Conservation (phyloP, 2,329 filamentous ascomycete genomes). For the Xylariales sp. region DNA sequence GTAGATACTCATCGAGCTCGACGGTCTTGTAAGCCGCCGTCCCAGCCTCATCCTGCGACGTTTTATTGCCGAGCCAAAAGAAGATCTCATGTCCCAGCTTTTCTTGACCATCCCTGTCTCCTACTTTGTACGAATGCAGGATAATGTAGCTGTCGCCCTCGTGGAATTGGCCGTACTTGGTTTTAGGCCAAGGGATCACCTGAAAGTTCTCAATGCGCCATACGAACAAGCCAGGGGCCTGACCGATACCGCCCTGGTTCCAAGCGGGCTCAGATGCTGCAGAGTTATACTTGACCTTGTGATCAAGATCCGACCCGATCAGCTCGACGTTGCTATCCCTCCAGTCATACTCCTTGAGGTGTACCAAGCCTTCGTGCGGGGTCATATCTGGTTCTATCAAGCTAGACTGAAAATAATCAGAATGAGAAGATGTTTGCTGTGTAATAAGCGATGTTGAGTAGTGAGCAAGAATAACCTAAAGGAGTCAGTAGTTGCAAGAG, state of each 20-base stretch:
- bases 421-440: no score
- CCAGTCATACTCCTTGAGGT: slow-evolving; percentile 61
- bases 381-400: slow-evolving; percentile 55
- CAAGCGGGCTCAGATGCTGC: slow-evolving; percentile 63
- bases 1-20: slow-evolving; percentile 63
- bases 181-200: slow-evolving; percentile 56
- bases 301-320: slow-evolving; percentile 60
- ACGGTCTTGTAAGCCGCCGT: slow-evolving; percentile 68
- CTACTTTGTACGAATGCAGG: slow-evolving; percentile 53
- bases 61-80: slow-evolving; percentile 65
- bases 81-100: slow-evolving; percentile 60
- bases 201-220: slow-evolving; percentile 67
- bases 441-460: no score
- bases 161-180: slow-evolving; percentile 56
- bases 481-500: no score
- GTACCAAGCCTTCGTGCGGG: slow-evolving; percentile 57
- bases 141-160: slow-evolving; percentile 67
- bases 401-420: no score
- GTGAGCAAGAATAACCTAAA: no score
- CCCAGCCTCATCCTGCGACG: slow-evolving; percentile 64
- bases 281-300: slow-evolving; percentile 64
- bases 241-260: slow-evolving; percentile 54
- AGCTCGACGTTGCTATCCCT: slow-evolving; percentile 65
- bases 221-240: slow-evolving; percentile 49
- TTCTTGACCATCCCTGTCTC: slow-evolving; percentile 33